Percentiles rank a stretch among this genome's conserved stretches.
Conservation (phyloP, 2,329 filamentous ascomycete genomes). For the Iodosphaeria phyllophila region DNA sequence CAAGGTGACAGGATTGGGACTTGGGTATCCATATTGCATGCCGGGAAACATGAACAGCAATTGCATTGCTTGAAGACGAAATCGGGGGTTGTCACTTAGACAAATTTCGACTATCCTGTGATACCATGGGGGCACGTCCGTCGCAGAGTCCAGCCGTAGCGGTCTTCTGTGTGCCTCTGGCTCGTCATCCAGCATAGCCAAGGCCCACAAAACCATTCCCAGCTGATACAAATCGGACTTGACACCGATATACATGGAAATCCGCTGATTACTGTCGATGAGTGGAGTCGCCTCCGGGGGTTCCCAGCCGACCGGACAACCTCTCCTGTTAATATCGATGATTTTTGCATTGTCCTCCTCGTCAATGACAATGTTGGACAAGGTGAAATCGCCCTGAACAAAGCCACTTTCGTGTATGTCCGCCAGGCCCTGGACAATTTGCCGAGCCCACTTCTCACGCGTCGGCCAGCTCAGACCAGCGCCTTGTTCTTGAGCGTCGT, state of each 20-base stretch:
- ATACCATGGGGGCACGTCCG: constrained; percentile 63
- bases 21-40: no score
- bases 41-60: constrained; percentile 54
- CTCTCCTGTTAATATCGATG: constrained; percentile 92
- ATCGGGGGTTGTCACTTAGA: constrained; percentile 53
- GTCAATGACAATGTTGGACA: constrained; percentile 95
- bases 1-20: no score
- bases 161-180: constrained; percentile 66
- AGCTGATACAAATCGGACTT: constrained; percentile 94
- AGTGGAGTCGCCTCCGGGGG: constrained; percentile 77
- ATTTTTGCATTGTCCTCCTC: constrained; percentile 73
- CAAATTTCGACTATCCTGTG: constrained; percentile 58
- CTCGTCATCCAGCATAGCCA: constrained; percentile 77
- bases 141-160: constrained; percentile 35
- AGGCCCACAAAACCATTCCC: constrained; percentile 90
- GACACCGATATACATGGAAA: constrained; percentile 94
- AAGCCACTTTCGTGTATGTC: constrained; percentile 94
- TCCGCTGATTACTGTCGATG: constrained; percentile 73
- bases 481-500: constrained; percentile 46
- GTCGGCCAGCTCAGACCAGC: constrained; percentile 46
- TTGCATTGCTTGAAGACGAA: constrained; percentile 53
- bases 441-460: constrained; percentile 73
- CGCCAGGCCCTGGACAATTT: constrained; percentile 75
- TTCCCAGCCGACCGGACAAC: constrained; percentile 97
- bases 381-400: constrained; percentile 91